Conservation (phyloP, 257 asterid genomes). For the Oldenlandia corymbosa region DNA sequence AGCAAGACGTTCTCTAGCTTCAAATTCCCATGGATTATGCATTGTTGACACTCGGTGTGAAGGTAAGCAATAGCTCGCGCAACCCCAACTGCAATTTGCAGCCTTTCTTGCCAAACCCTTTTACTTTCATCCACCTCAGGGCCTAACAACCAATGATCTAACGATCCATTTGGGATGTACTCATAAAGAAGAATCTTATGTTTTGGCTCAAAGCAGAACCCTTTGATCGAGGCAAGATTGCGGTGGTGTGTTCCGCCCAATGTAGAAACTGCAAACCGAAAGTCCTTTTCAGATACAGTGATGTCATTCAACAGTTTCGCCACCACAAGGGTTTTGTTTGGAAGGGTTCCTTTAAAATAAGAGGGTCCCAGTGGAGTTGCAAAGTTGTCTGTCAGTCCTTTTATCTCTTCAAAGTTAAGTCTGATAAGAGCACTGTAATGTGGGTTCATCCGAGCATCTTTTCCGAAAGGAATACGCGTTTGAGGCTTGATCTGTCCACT, state of each 20-base stretch:
- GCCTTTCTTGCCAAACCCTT: constrained; percentile 39
- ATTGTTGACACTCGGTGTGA: constrained; percentile 56
- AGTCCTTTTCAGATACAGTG: constrained; percentile 48
- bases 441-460: constrained; percentile 49
- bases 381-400: constrained; percentile 44
- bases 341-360: constrained; percentile 44
- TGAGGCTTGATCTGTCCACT: constrained; percentile 30
- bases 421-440: constrained; percentile 48
- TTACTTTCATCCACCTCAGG: constrained; percentile 12
- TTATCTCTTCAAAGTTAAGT: constrained; percentile 42
- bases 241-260: constrained; percentile 62
- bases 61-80: constrained; percentile 53
- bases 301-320: constrained; percentile 47
- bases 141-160: constrained; percentile 46
- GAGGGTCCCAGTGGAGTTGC: constrained; percentile 37
- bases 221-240: constrained; percentile 49
- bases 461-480: constrained; percentile 46
- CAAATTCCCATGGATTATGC: constrained; percentile 56
- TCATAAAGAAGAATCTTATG: constrained; percentile 49
- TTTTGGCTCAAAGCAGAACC: constrained; percentile 48
- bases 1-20: constrained; percentile 52
- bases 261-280: constrained; percentile 42
- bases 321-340: constrained; percentile 35
- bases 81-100: constrained; percentile 47
- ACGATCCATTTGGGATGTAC: constrained; percentile 48